phyloP scores from a whole-genome alignment of 1,139 yeast species.

The Nakaseomyces sp. region DNA sequence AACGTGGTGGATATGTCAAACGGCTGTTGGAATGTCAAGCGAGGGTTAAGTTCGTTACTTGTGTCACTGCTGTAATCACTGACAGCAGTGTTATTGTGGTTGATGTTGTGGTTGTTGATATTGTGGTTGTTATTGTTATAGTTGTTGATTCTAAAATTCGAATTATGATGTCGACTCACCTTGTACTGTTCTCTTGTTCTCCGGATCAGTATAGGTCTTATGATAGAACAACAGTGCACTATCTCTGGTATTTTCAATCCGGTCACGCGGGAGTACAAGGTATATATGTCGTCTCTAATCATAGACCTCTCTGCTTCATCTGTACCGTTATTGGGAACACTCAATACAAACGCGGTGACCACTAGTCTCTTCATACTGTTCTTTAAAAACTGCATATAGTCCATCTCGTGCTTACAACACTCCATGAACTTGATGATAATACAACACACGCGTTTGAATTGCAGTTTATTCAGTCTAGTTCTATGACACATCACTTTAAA shows the following conservation, averaged over 20 bases:
- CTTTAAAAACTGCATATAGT: slow-evolving; percentile 19
- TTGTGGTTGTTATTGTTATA: too few species aligned
- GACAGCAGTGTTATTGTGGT: neutral
- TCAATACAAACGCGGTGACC: slow-evolving; percentile 19
- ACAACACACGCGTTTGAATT: slow-evolving; percentile 24
- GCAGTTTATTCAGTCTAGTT: slow-evolving; percentile 14
- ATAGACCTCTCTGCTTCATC: slow-evolving; percentile 13
- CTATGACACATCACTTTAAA: slow-evolving; percentile 16
- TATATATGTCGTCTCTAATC: slow-evolving; percentile 16
- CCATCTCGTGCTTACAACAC: slow-evolving; percentile 15
- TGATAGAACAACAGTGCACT: slow-evolving; percentile 21
- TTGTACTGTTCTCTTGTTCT: slow-evolving; percentile 13
- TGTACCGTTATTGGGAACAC: slow-evolving; percentile 13
- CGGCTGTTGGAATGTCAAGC: neutral
- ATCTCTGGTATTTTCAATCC: slow-evolving; percentile 20
- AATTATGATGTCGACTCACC: neutral
- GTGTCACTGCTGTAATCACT: neutral
- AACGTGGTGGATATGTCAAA: slow-evolving; percentile 2
- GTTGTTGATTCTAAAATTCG: too few species aligned
- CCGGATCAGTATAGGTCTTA: slow-evolving; percentile 20
- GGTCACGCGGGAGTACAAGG: slow-evolving; percentile 15
- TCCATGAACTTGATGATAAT: slow-evolving; percentile 21
- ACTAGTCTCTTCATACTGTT: slow-evolving; percentile 19
- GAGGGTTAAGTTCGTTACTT: neutral
- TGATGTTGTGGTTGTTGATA: too few species aligned